These are phyloP conservation scores for Camellia oleifera DNA, from an alignment of 179 eudicot genomes.

Conservation along the genomic window DNA sequence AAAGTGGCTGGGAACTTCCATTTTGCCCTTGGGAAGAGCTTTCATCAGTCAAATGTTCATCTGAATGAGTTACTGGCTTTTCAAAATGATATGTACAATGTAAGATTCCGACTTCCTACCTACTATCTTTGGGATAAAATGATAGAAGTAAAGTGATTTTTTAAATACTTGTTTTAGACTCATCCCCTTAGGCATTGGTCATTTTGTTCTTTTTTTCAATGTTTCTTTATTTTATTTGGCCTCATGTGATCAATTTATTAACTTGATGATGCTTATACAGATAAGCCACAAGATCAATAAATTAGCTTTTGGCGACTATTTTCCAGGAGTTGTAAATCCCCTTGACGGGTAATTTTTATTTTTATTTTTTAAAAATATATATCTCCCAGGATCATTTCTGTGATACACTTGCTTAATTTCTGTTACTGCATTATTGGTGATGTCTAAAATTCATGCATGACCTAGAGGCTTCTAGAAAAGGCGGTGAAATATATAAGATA, in stretches of 20 bases:
- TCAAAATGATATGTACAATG: slow-evolving; percentile 65
- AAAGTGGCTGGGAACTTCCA: slow-evolving; percentile 96
- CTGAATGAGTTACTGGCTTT: slow-evolving; percentile 48
- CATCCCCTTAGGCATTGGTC: not conserved
- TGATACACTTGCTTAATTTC: slow-evolving; percentile 2
- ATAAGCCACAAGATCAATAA: slow-evolving; percentile 79
- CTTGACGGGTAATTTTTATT: slow-evolving; percentile 66
- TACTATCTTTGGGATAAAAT: not conserved
- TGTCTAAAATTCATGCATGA: not conserved
- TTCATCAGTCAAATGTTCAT: slow-evolving; percentile 60
- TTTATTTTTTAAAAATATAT: not conserved
- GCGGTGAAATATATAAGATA: not conserved
- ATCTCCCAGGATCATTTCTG: not conserved
- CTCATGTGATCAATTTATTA: not conserved
- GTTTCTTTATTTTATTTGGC: not conserved
- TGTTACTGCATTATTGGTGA: not conserved
- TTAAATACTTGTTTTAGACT: not conserved
- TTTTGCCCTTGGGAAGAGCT: slow-evolving; percentile 85
- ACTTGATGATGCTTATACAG: slow-evolving; percentile 39
- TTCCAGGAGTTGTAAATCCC: slow-evolving; percentile 81
- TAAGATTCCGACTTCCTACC: slow-evolving; percentile 27
- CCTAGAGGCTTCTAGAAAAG: not conserved
- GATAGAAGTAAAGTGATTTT: not conserved
- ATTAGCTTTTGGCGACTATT: slow-evolving; percentile 77
- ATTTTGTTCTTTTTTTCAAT: not conserved